Evolutionary conservation across 192 early-diverging fungal genomes (phyloP), one percentile per base, ranked within the genome.

Genomic region (Obelidium mucronatum): DNA sequence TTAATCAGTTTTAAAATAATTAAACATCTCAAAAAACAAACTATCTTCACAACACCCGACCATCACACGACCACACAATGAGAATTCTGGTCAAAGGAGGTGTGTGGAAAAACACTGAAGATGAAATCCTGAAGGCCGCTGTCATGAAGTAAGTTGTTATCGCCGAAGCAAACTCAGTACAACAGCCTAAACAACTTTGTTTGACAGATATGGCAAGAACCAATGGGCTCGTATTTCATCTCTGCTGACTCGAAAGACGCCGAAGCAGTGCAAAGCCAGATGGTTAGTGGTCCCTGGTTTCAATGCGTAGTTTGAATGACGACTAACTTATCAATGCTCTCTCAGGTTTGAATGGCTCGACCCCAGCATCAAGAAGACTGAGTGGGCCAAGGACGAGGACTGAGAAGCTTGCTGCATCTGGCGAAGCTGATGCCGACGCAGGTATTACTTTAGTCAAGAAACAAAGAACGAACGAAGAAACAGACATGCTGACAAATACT

Each of bases 351-450:
- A 99, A 85, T 99, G 97, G 97, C 87, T 99, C 22, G 97, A 99
- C 85, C 96, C 97, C 3, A 93, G 93, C 64, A 99, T 99, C 85
- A 97, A 96, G 79, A 99, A 99, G 88, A 99, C 96, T 8, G 97
- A 98, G 80, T 99, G 97, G 97, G 93, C 96, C 13, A 96, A 93
- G 73, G 97, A 99, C 65, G 97, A 99, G 78, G 97, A 99, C 79
- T n/a, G 97, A 99, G 79, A 97, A 96, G 82, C 84, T n/a, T 99
- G 11, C 80, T 99, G 52, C 96, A 99, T 82, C 82, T 99, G 68
- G 97, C 97, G 37, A 98, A 98, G 81, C 85, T 99, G 31, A 99
- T 99, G 97, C 97, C 97, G 30, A 99, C 97, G 5, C 97, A 99
- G 80, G 69, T 72, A 17, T 58, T 3, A 17, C 31, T 58, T 59